Base-by-base conservation (phyloP, 331 rosid species). In the Ulmus americana region DNA sequence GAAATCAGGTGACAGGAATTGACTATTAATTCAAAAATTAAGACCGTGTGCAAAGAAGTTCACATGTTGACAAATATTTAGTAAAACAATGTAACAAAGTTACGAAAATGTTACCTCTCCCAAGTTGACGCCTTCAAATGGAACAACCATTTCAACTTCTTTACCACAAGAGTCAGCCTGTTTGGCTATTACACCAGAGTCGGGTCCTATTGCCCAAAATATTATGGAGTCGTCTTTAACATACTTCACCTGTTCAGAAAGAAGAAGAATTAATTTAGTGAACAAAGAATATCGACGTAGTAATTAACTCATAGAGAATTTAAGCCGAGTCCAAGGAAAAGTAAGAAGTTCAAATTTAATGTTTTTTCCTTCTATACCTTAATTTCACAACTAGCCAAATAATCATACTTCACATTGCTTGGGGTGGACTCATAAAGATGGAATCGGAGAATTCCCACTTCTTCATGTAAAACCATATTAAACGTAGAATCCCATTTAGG, bases 381-480 rank as follows among this genome's bases (percentile, higher is more conserved):
- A 65, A 90, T 73, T 78, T 94, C 99, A 70, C 99, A 90, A 74
- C 86, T 84, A 44, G 91, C 85, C 68, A 94, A 85, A 72, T 81
- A 84, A 74, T 94, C 94, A 67, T 81, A 88, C 78, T 88, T 94
- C 77, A 87, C 88, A 75, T 55, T 82, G 80, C 45, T 79, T 41
- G 95, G 87, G 40, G 49, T 65, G 70, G 74, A 79, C 79, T 85
- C 96, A 3, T 81, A 84, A 69, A 94, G 95, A 78, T 82, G 79
- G 75, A 94, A 94, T 43, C 94, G 90, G 39, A 90, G 68, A 45
- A 49, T 80, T 79, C 96, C 99, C 1, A 82, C 7, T 75, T 79
- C 81, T 11, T 85, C 97, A 20, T 94, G 99, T 64, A 94, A 84
- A 75, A 90, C 86, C 99, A 94, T 90, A 80, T 94, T 94, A 76